Conservation (phyloP, 2,329 filamentous ascomycete species). For the Aspergillus caelatus region DNA sequence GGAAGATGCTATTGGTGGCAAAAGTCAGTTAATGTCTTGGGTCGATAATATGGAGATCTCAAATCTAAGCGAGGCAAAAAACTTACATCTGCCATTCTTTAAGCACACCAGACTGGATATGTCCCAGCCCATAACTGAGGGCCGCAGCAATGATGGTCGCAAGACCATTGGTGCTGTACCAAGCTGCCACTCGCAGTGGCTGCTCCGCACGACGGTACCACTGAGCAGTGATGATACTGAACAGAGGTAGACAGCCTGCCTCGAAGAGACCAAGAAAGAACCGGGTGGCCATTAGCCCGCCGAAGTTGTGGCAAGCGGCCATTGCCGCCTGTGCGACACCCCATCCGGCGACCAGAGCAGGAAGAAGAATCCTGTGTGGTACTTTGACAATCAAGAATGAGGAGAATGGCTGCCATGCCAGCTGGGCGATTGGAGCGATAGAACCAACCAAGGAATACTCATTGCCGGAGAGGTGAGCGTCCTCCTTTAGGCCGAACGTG, state of each 20-base stretch:
- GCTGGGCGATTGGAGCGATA: constrained; percentile 62
- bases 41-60: rapidly evolving
- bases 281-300: constrained; percentile 50
- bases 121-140: constrained; percentile 60
- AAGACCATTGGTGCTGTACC: constrained; percentile 66
- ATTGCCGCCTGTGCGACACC: constrained; percentile 52
- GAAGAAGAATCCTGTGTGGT: constrained; percentile 62
- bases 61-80: background rate
- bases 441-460: constrained; percentile 62
- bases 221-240: constrained; percentile 49
- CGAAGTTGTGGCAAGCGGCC: constrained; percentile 52
- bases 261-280: constrained; percentile 59
- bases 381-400: constrained; percentile 64
- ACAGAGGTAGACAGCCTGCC: constrained; percentile 53
- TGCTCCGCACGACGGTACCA: constrained; percentile 60
- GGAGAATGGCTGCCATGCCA: constrained; percentile 64
- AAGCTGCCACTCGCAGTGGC: constrained; percentile 64
- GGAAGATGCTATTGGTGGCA: constrained; percentile 52
- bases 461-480: constrained; percentile 55
- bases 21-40: background rate
- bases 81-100: constrained; percentile 55
- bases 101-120: constrained; percentile 51
- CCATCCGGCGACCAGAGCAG: constrained; percentile 51
- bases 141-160: constrained; percentile 61
- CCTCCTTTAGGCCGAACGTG: constrained; percentile 57